A percentile compares a stretch with the other conserved stretches of the same genome.
These are phyloP conservation scores for Melaleuca quinquenervia DNA, from an alignment of 345 rosid species.

Conservation along the genomic window DNA sequence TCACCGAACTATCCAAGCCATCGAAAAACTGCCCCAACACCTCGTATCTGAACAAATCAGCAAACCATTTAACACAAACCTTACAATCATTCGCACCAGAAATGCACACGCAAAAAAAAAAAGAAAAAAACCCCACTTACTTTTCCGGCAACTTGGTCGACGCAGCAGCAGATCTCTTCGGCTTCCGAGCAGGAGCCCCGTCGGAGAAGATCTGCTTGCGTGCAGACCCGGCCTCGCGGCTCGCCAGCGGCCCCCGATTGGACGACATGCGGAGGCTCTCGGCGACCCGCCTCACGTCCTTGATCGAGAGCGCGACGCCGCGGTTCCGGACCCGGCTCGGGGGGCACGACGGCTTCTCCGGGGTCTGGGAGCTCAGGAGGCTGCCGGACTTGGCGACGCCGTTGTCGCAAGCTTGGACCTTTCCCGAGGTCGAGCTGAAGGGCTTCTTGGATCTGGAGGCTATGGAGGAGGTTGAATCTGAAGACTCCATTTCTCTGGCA, in stretches of 20 bases:
- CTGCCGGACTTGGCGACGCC: neutral
- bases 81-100: neutral
- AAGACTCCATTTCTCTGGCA: conserved; percentile 9
- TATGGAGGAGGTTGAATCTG: conserved; percentile 17
- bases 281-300: conserved; percentile 49
- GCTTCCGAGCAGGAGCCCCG: conserved; percentile 4
- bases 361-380: conserved; percentile 30
- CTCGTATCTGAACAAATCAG: conserved; percentile 34
- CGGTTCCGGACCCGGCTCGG: conserved; percentile 37
- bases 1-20: conserved; percentile 49
- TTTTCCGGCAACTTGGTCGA: conserved; percentile 28
- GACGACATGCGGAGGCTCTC: conserved; percentile 20
- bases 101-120: neutral
- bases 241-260: neutral
- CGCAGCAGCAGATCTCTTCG: neutral
- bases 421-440: conserved; percentile 1
- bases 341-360: conserved; percentile 27
- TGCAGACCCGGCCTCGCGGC: conserved; percentile 20
- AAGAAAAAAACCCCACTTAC: conserved; percentile 8
- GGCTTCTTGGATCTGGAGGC: conserved; percentile 36
- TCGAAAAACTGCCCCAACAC: conserved; percentile 52
- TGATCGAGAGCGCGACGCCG: conserved; percentile 42
- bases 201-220: conserved; percentile 26
- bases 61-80: neutral
- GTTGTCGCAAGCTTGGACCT: neutral